A percentile compares a stretch with the other conserved stretches of the same genome.
Conservation (phyloP, 176 grass and related monocot species). For the Lolium perenne region DNA sequence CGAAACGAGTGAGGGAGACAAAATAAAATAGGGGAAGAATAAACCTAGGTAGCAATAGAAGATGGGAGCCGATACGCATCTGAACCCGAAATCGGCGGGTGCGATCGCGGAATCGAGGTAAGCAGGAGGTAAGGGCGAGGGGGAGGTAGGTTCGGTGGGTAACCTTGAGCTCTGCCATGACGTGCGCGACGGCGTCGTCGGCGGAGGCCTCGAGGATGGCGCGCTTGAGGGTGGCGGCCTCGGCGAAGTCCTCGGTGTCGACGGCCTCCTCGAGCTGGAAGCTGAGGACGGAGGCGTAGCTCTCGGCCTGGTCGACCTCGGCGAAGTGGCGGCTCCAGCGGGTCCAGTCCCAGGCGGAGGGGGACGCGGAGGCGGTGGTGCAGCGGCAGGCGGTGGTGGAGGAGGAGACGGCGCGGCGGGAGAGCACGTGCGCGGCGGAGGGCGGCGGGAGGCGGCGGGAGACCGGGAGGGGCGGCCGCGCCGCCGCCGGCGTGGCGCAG, state of each 20-base stretch:
- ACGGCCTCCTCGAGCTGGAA: slow-evolving; percentile 98
- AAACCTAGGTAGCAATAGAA: too few relatives aligned
- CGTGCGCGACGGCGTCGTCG: slow-evolving; percentile 68
- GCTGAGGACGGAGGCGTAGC: slow-evolving; percentile 76
- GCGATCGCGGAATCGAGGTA: neutral
- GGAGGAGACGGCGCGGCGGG: slow-evolving; percentile 4
- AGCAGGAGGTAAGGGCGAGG: neutral
- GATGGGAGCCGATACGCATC: too few relatives aligned
- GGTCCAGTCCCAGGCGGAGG: slow-evolving; percentile 80
- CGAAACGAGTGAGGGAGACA: neutral
- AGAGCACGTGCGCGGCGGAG: slow-evolving; percentile 31
- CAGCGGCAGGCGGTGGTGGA: slow-evolving; percentile 40
- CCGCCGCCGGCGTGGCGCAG: slow-evolving; percentile 61
- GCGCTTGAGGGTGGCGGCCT: slow-evolving; percentile 77
- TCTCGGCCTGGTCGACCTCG: slow-evolving; percentile 85
- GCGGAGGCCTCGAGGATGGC: slow-evolving; percentile 63
- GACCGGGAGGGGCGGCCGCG: slow-evolving; percentile 34
- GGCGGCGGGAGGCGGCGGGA: slow-evolving; percentile 44
- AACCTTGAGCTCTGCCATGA: slow-evolving; percentile 92
- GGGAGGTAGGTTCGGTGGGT: neutral
- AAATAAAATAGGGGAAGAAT: too few relatives aligned
- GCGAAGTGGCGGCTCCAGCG: slow-evolving; percentile 89
- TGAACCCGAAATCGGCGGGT: neutral
- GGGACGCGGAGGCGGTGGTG: slow-evolving; percentile 22
- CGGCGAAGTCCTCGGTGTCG: slow-evolving; percentile 81